Percentiles rank a stretch among this genome's conserved stretches.
These are phyloP conservation scores for Neonectria coccinea DNA, from an alignment of 2,329 filamentous ascomycete genomes.

Conservation along the genomic window DNA sequence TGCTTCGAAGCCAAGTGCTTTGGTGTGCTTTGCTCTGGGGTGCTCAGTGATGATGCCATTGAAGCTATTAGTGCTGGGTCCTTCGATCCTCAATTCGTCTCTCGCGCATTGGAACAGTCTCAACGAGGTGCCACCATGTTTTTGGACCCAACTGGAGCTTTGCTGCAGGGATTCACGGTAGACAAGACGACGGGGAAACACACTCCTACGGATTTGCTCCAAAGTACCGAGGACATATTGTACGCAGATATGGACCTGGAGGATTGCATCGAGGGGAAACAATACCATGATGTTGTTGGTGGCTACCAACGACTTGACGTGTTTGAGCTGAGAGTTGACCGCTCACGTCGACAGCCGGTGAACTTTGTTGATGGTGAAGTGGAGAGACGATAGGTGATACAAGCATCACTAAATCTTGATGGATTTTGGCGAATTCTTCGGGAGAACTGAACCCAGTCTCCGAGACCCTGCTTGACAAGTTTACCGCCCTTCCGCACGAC, in stretches of 20 bases:
- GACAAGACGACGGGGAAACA: conserved; percentile 34
- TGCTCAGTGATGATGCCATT: conserved; percentile 56
- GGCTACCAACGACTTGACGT: conserved; percentile 67
- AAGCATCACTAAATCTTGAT: too few relatives aligned
- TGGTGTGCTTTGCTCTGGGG: conserved; percentile 61
- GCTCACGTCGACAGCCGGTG: conserved; percentile 52
- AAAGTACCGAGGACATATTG: conserved; percentile 60
- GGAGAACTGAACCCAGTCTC: too few relatives aligned
- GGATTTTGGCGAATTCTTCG: too few relatives aligned
- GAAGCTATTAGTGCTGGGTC: conserved; percentile 48
- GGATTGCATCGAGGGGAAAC: conserved; percentile 65
- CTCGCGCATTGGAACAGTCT: conserved; percentile 50
- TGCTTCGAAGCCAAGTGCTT: conserved; percentile 71
- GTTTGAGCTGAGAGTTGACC: conserved; percentile 63
- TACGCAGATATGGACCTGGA: conserved; percentile 64
- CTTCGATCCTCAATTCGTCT: conserved; percentile 44
- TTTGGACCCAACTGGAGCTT: conserved; percentile 62
- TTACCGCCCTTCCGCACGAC: conserved; percentile 8
- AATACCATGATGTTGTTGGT: conserved; percentile 67
- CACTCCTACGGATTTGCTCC: conserved; percentile 52
- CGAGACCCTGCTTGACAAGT: conserved; percentile 22
- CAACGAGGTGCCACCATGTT: conserved; percentile 62
- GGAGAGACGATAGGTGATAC: too few relatives aligned
- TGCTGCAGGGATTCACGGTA: conserved; percentile 53
- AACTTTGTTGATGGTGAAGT: conserved; percentile 34